Evolutionary conservation across 352 stramenopile genomes (phyloP), one percentile per base, ranked within the genome.

Genomic region (Phytopythium aichiense): DNA sequence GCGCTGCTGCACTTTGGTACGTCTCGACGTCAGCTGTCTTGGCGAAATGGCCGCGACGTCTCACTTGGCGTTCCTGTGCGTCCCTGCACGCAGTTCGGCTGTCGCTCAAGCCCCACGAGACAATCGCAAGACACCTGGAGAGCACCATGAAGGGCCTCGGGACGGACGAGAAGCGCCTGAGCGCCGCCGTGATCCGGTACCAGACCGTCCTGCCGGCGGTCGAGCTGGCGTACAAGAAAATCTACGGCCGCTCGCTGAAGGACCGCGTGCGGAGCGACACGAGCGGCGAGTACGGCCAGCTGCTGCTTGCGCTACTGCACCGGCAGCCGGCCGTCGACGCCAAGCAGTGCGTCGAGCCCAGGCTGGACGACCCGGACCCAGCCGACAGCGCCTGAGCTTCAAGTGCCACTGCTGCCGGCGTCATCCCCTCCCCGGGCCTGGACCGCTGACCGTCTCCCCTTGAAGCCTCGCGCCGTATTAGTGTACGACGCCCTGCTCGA

Each of bases 1-100:
- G 74, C 81, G 25, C 77, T 93, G 15, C 60, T 88, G 56, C 88
- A 78, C 65, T 85, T 88, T 52, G 74, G 80, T 89, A 60, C 42
- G 80, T 69, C 15, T 31, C 1, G 7, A 30, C 6, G 31, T 20
- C 8, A 16, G 18, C 6, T 30, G 18, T 31, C 43, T n/a, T 38
- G 35, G 28, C 22, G 18, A 25, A 58, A 57, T 53, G n/a, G n/a
- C n/a, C 13, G 28, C 18, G 33, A 20, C 49, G 33, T 61, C 49
- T 54, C n/a, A 42, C 13, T 48, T 56, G 8, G 57, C 30, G 54
- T 33, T 67, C 61, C 18, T 65, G 25, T 64, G 42, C 60, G 31
- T 58, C 46, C 54, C 42, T 16, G 23, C 58, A n/a, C 35, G 53
- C 52, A 88, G 81, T 89, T 22, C 71, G 77, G 5, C 49, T 88